These are phyloP conservation scores for Botrytis byssoidea DNA, from an alignment of 2,329 filamentous ascomycete species.

Conservation along the genomic window DNA sequence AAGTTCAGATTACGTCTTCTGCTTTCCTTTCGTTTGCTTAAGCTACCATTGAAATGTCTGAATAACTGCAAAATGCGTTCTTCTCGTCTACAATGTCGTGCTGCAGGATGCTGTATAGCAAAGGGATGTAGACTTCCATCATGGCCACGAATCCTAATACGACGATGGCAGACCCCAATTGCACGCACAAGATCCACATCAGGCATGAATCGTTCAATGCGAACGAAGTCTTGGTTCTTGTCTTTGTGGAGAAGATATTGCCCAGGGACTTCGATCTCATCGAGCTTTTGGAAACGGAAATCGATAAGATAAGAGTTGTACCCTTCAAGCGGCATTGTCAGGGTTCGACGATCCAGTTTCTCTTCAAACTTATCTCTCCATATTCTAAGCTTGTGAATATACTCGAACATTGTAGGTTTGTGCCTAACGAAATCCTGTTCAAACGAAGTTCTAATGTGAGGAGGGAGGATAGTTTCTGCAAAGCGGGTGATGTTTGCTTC, in stretches of 20 bases:
- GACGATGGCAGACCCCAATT: conserved; percentile 85
- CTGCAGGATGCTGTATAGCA: conserved; percentile 92
- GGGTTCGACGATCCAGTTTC: conserved; percentile 77
- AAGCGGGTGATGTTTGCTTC: conserved; percentile 97
- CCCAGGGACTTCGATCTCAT: conserved; percentile 95
- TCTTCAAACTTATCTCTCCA: conserved; percentile 99
- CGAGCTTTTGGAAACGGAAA: conserved; percentile 96
- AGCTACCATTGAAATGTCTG: conserved; percentile 91
- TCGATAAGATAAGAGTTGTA: conserved; percentile 92
- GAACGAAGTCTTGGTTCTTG: conserved; percentile 98
- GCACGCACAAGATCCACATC: conserved; percentile 90
- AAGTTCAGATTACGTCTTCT: conserved; percentile 92
- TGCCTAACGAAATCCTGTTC: conserved; percentile 95
- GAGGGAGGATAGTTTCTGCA: conserved; percentile 90
- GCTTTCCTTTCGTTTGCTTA: conserved; percentile 92
- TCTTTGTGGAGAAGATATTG: conserved; percentile 97
- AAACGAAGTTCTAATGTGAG: conserved; percentile 93
- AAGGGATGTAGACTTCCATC: conserved; percentile 97
- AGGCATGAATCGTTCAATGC: conserved; percentile 94
- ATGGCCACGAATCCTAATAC: conserved; percentile 93
- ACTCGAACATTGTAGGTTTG: conserved; percentile 97
- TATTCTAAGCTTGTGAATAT: conserved; percentile 91
- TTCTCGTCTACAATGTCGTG: conserved; percentile 86
- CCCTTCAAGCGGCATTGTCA: conserved; percentile 59
- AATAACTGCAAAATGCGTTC: conserved; percentile 95